Evolutionary conservation across 805 yeast species (phyloP), one percentile per base, ranked within the genome.

Genomic region (Nakazawaea ishiwadae): DNA sequence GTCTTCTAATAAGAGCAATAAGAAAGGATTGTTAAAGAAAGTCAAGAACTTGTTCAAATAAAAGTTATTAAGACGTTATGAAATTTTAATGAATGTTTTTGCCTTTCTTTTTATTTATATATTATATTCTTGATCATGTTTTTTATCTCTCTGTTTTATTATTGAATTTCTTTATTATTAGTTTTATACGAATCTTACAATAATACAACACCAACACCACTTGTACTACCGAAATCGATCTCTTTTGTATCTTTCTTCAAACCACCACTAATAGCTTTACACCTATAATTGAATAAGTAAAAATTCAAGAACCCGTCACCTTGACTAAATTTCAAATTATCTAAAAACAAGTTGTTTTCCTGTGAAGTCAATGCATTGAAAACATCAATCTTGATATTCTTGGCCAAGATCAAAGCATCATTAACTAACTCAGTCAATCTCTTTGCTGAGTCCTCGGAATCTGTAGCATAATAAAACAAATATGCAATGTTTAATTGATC

Each of bases 251-350:
- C 67, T 9, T 68, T 62, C 45, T 77, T 79, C 19, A 87, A 63
- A 5, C 99, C 99, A 27, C 97, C 96, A 44, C 69, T 64, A 33
- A 93, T 75, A 3, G 88, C 89, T 62, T 77, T 77, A 4, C 95
- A 81, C 56, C 72, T 81, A 69, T 89, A 93, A 62, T 93, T 93
- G 74, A 93, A 93, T 49, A 93, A 66, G 58, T 93, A 93, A 62
- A 84, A 93, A 62, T 93, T 85, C 56, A 93, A 72, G 55, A 77
- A 75, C 0, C 99, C 99, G 60, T 91, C 98, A 33, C 99, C 99
- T 37, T 79, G 76, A 26, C 96, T 96, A 59, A 93, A 93, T 58
- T 87, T 86, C 63, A 85, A 72, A 30, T 84, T 80, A 19, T 86
- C 82, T 49, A 93, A 68, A 65, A 93, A 88, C 45, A 84, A 65